Percentiles rank a stretch among this genome's conserved stretches.
These are phyloP conservation scores for Fusarium marasasianum DNA, from an alignment of 2,329 filamentous ascomycete genomes.

Conservation along the genomic window DNA sequence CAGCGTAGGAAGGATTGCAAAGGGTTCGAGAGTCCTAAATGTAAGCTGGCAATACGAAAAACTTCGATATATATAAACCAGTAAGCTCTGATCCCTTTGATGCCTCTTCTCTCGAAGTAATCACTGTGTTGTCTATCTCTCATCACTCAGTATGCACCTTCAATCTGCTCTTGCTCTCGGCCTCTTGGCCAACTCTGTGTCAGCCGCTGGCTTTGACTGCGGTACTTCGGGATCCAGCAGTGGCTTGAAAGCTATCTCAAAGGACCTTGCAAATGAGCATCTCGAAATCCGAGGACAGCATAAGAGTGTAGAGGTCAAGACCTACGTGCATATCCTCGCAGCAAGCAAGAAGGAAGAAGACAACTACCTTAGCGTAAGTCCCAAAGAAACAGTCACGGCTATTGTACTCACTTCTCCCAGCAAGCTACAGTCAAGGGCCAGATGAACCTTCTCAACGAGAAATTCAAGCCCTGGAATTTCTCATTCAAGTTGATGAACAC, in stretches of 20 bases:
- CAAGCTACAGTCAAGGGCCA: not conserved
- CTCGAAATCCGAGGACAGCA: not conserved
- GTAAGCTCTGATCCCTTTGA: rapidly evolving
- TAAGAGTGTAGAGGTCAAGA: conserved; percentile 7
- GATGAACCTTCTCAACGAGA: conserved; percentile 2
- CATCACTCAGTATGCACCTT: not conserved
- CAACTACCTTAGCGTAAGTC: not conserved
- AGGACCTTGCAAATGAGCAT: not conserved
- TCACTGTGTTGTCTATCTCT: not conserved
- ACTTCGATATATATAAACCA: not conserved
- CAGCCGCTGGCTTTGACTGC: not conserved
- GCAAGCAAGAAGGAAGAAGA: conserved; percentile 19
- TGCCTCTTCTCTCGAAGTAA: rapidly evolving
- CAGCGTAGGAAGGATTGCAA: not conserved
- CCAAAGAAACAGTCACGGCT: rapidly evolving
- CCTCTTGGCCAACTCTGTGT: not conserved
- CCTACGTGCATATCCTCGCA: conserved; percentile 17
- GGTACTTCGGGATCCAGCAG: conserved; percentile 1
- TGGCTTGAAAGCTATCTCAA: not conserved
- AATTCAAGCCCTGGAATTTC: conserved; percentile 7
- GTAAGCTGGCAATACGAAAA: not conserved
- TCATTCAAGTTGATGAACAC: conserved; percentile 16
- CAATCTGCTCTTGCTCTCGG: conserved; percentile 4
- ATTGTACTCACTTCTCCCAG: not conserved
- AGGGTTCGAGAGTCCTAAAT: rapidly evolving